Base-by-base conservation (phyloP, 2,329 filamentous ascomycete species). In the Curvularia spicifera region DNA sequence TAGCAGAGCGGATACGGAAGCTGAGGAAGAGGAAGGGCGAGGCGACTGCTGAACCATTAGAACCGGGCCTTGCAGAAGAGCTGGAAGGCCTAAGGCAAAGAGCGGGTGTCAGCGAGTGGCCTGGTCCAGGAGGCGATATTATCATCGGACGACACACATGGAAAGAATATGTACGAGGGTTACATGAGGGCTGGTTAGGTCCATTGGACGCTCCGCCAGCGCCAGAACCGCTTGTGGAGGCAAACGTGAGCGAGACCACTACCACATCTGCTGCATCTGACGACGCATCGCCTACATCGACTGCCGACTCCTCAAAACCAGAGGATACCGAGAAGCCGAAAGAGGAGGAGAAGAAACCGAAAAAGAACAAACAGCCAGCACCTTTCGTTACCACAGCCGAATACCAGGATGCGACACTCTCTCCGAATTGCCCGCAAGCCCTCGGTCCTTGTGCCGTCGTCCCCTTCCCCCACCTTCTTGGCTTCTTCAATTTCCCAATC, bases 181-280 rank as follows among this genome's bases (percentile, higher is more conserved):
- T 98, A 65, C 95, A 99, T 75, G 95, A 99, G 78, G 95, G 95
- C 55, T 99, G 95, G 94, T 80, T 99, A 24, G 94, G 95, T 0
- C 93, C 95, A 7, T 80, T 96, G 43, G 86, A 89, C 58, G 78
- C 87, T 55, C 89, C 90, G 1, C 65, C 69, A 51, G 61, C 51
- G 7, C 33, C 56, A 52, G 57, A 61, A 22, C 9, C 67, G 39
- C 63, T 69, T 20, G 66, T 72, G 26, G 69, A 73, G 33, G 57
- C 59, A 13, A 46, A 57, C 7, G 47, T 50, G 1, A 52, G 59
- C 15, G 56, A 67, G 18, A 5, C 44, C 58, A 2, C 60, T 26
- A 35, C 64, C 33, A 60, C 54, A 42, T 49, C 64, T 43, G 44
- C 65, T 13, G 44, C 64, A 13, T 55, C 64, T 9, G 74, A 78